phyloP scores from a whole-genome alignment of 306 rosid species.

The Fragaria vesca region DNA sequence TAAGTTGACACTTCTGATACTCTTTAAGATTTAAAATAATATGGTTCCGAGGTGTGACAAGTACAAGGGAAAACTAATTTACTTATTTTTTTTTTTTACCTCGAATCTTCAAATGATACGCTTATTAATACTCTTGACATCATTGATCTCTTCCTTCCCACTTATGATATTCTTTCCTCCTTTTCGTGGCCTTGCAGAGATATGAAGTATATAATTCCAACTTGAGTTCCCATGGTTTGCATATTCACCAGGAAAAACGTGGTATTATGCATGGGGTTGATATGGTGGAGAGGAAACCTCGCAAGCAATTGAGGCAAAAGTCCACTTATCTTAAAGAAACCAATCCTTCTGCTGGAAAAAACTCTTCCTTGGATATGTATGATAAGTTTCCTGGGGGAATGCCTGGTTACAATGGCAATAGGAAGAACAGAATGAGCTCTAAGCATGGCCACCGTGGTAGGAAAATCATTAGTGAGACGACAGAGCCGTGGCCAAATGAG shows the following conservation, averaged over 20 bases:
- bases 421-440: conserved; percentile 45
- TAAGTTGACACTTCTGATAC: conserved; percentile 49
- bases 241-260: conserved; percentile 52
- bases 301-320: conserved; percentile 40
- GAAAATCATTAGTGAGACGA: conserved; percentile 43
- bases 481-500: conserved; percentile 33
- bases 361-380: conserved; percentile 58
- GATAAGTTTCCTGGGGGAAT: conserved; percentile 58
- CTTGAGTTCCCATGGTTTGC: conserved; percentile 58
- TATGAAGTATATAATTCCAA: conserved; percentile 51
- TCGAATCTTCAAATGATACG: neutral
- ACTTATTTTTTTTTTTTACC: neutral
- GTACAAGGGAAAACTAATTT: neutral
- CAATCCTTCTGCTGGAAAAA: conserved; percentile 46
- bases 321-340: conserved; percentile 30
- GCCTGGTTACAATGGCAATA: conserved; percentile 43
- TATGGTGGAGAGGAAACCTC: conserved; percentile 52
- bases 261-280: conserved; percentile 49
- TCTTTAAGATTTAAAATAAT: neutral
- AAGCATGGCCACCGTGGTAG: conserved; percentile 58
- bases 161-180: neutral
- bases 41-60: neutral
- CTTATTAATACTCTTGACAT: neutral
- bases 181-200: conserved; percentile 50
- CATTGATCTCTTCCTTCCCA: neutral